Evolutionary conservation across 2,329 filamentous ascomycete species (phyloP).

Genomic region (Chlorencoelia australis): DNA sequence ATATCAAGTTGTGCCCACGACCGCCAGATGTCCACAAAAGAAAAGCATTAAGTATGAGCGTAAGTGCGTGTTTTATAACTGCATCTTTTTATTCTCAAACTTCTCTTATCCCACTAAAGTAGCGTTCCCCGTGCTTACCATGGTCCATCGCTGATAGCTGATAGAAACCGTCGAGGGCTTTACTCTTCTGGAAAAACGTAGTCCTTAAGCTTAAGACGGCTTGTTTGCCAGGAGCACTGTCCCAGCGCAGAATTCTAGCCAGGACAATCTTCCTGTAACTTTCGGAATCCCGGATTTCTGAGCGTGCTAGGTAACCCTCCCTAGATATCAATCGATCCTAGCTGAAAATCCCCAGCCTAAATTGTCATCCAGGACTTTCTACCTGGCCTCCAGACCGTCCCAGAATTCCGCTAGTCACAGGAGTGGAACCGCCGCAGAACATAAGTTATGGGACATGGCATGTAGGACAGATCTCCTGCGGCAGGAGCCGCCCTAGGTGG

Average conservation of each 20-base stretch:
- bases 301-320: constrained; percentile 5
- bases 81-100: background rate
- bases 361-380: constrained; percentile 4
- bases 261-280: constrained; percentile 8
- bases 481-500: constrained; percentile 1
- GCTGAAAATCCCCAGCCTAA: constrained; percentile 5
- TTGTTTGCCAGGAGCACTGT: constrained; percentile 4
- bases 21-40: background rate
- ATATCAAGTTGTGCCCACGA: background rate
- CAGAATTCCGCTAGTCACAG: constrained; percentile 4
- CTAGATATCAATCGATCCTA: constrained; percentile 6
- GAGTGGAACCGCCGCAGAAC: constrained; percentile 1
- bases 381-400: constrained; percentile 4
- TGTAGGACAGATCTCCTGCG: constrained; percentile 2
- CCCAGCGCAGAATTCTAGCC: constrained; percentile 5
- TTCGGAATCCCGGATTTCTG: constrained; percentile 7
- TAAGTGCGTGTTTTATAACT: background rate
- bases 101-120: background rate
- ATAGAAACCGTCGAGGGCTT: background rate
- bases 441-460: constrained; percentile 1
- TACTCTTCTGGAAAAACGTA: background rate
- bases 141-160: background rate
- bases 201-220: too few species aligned
- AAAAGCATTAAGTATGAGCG: background rate
- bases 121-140: background rate